Base-by-base conservation (phyloP, 176 grass and related monocot species). In the Paspalum notatum region DNA sequence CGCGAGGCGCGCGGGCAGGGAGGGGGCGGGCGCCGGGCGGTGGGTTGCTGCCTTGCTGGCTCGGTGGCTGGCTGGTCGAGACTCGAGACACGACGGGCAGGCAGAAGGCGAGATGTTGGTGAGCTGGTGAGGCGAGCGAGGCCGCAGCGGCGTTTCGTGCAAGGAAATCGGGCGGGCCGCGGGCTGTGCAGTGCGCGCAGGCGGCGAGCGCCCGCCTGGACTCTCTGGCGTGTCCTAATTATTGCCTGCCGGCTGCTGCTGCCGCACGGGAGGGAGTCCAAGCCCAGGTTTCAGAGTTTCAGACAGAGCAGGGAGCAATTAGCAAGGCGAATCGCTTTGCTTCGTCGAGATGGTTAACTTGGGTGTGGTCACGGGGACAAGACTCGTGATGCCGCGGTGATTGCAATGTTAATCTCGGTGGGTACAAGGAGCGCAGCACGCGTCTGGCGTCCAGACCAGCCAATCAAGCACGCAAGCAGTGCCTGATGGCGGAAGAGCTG, bases 71-170 rank as follows among this genome's bases (percentile, higher is more conserved):
- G 76, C 58, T 81, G 65, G 63, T 47, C 53, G 74, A 66, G 77
- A 75, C 61, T 47, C 53, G 74, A 66, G 77, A 75, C 61, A 54
- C 32, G 65, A 61, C 37, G 38, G 76, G 50, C 66, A 63, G 76
- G 50, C 66, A 63, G 54, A 18, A 18, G 25, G 57, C 52, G 79
- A 26, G 43, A 54, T 55, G 66, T 38, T 26, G 62, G 63, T 61
- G 82, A 80, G 53, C 32, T 32, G 26, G 20, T 12, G 51, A 42
- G 37, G 40, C 13, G 18, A 44, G 40, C 55, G 27, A 54, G 41
- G 44, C 25, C 6, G 85, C 47, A 7, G 85, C 76, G 52, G 71
- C 71, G 77, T 85, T 39, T 76, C 63, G 70, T 80, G 87, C 76
- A 85, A 89, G 82, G 46, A 81, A 79, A 38, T 12, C 66, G 72